Conservation (phyloP, 1,139 yeast genomes). For the Sugiyamaella pinicola region DNA sequence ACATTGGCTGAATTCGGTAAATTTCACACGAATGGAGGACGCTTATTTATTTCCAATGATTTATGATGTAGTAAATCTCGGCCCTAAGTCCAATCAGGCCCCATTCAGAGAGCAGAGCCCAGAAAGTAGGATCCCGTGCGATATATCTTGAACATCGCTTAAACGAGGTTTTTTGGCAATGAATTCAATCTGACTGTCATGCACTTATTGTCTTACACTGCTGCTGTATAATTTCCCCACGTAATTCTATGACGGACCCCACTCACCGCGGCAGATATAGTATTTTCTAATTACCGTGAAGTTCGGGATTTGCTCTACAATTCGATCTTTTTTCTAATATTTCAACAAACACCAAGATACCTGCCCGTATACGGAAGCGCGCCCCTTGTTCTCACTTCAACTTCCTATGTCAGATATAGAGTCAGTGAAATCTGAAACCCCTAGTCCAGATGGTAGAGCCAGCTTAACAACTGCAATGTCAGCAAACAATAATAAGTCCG, state of each 20-base stretch:
- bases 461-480: neutral
- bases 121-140: too few relatives aligned
- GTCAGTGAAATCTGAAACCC: neutral
- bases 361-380: too few relatives aligned
- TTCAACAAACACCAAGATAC: too few relatives aligned
- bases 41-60: too few relatives aligned
- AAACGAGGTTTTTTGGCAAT: neutral
- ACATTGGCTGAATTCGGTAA: too few relatives aligned
- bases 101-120: too few relatives aligned
- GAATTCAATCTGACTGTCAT: neutral
- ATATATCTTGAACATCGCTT: neutral
- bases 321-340: neutral
- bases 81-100: too few relatives aligned
- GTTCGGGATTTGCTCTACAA: too few relatives aligned
- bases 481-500: neutral
- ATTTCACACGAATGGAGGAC: too few relatives aligned
- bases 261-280: neutral
- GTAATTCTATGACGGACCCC: neutral
- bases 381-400: too few relatives aligned
- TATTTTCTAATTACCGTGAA: too few relatives aligned
- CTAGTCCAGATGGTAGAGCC: neutral
- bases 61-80: too few relatives aligned
- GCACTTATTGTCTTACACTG: neutral
- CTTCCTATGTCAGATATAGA: neutral
- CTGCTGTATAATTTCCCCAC: slow-evolving; percentile 2